Base-by-base conservation (phyloP, 1,284 basidiomycete genomes). In the Gomphus bonarii region DNA sequence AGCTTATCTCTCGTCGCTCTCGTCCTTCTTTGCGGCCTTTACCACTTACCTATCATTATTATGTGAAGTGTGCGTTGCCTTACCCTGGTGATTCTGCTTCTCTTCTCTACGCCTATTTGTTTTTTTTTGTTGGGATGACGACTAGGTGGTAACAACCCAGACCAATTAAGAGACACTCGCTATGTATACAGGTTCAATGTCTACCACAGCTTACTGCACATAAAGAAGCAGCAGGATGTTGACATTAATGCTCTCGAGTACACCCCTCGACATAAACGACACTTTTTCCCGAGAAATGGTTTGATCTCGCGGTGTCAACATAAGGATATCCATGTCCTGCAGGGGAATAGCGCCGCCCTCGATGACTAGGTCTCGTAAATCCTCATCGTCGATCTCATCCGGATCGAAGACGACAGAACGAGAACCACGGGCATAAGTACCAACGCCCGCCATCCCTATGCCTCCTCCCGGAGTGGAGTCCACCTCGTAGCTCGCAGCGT, bases 171-270 rank as follows among this genome's bases (percentile, higher is more conserved):
- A 18, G 18, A 7, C 33, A n/a, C 48, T n/a, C 5, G 33, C 18
- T 35, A 33, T 33, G 22, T 51, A 51, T 12, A 36, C 14, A 7
- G 12, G 11, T 35, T 40, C 25, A 16, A 40, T 22, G 50, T 18
- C 5, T 31, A 12, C 5, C 14, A 6, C 12, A 25, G 28, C n/a
- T 58, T 33, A 58, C 18, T 33, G 33, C 20, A 58, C 78, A 63
- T 73, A 88, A 7, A 80, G 79, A 25, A 88, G 83, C 54, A 89
- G 64, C 55, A 88, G 66, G 28, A 82, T 77, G 66, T 88, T 88
- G 22, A 89, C 83, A 8, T 88, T 75, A 59, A 89, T 67, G 68
- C 82, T 87, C 66, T 85, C 81, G 65, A 88, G 65, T 64, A 82
- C 78, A 4, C 83, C 82, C 6, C 73, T 73, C 16, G 80, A 77